A percentile compares a stretch with the other conserved stretches of the same genome.
Evolutionary conservation across 2,329 filamentous ascomycete genomes (phyloP).

Genomic region (Aureobasidium sp.): DNA sequence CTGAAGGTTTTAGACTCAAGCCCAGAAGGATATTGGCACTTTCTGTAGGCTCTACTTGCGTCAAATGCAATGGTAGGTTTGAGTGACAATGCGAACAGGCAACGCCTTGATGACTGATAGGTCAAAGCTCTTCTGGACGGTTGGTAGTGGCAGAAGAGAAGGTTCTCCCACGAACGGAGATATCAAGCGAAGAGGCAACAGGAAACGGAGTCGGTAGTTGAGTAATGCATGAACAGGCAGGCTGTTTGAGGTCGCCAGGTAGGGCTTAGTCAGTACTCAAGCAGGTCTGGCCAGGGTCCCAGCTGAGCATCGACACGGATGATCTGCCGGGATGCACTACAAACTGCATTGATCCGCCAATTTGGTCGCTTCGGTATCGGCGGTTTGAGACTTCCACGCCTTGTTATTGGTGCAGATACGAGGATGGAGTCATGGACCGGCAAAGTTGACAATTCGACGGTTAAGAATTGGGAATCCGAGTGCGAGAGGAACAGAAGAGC

Average conservation of each 20-base stretch:
- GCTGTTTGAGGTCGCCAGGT: neutral
- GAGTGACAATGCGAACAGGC: neutral
- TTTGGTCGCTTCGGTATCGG: too few relatives aligned
- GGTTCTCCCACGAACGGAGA: neutral
- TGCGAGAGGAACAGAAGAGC: neutral
- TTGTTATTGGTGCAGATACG: too few relatives aligned
- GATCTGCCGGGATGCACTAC: neutral
- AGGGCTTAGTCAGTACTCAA: neutral
- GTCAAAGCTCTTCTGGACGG: neutral
- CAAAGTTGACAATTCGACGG: too few relatives aligned
- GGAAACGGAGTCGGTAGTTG: neutral
- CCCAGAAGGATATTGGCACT: neutral
- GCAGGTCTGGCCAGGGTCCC: neutral
- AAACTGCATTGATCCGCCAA: neutral
- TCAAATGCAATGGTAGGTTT: neutral
- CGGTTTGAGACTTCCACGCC: too few relatives aligned
- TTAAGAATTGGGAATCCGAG: too few relatives aligned
- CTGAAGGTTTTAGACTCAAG: neutral
- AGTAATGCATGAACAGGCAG: neutral
- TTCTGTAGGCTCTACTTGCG: neutral
- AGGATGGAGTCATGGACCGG: too few relatives aligned
- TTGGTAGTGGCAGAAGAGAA: neutral
- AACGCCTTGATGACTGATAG: neutral
- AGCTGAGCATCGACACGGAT: neutral
- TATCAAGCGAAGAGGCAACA: neutral